Evolutionary conservation across 2,329 filamentous ascomycete genomes (phyloP).

Genomic region (Verruconis gallopava): DNA sequence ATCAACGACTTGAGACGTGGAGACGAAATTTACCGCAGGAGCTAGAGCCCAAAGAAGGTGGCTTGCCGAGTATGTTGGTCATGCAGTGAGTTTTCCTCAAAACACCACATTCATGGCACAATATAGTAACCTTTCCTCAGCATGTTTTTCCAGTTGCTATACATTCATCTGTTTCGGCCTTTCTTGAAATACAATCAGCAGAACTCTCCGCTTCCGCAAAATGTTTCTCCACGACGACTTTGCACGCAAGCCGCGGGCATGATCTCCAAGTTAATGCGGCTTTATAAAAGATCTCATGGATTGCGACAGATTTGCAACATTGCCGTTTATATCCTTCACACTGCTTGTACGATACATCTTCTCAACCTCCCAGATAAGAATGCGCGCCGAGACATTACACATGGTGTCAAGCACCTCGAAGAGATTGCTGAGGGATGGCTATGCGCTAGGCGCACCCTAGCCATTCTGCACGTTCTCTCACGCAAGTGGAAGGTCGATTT

Average conservation of each 20-base stretch:
- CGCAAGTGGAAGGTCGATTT: constrained; percentile 83
- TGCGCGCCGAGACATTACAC: constrained; percentile 75
- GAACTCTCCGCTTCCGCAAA: constrained; percentile 68
- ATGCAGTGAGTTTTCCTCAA: constrained; percentile 71
- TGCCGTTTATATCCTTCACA: constrained; percentile 89
- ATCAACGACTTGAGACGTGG: constrained; percentile 84
- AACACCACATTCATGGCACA: constrained; percentile 1
- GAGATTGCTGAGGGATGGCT: constrained; percentile 95
- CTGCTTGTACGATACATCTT: constrained; percentile 86
- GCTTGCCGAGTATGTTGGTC: constrained; percentile 67
- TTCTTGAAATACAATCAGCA: constrained; percentile 81
- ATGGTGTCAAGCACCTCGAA: constrained; percentile 82
- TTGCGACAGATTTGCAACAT: constrained; percentile 92
- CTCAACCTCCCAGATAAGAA: constrained; percentile 89
- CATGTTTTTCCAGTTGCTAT: constrained; percentile 95
- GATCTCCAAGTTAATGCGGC: constrained; percentile 84
- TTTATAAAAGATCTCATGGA: constrained; percentile 88
- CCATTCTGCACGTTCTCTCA: constrained; percentile 71
- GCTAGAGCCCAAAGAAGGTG: constrained; percentile 78
- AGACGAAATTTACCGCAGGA: constrained; percentile 70
- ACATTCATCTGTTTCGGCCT: constrained; percentile 89
- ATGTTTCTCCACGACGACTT: constrained; percentile 80
- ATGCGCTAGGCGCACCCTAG: constrained; percentile 71
- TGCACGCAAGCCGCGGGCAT: constrained; percentile 81
- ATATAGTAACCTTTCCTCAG: constrained; percentile 37